Conservation (phyloP, 129 eudicot genomes). For the Flaveria bidentis region DNA sequence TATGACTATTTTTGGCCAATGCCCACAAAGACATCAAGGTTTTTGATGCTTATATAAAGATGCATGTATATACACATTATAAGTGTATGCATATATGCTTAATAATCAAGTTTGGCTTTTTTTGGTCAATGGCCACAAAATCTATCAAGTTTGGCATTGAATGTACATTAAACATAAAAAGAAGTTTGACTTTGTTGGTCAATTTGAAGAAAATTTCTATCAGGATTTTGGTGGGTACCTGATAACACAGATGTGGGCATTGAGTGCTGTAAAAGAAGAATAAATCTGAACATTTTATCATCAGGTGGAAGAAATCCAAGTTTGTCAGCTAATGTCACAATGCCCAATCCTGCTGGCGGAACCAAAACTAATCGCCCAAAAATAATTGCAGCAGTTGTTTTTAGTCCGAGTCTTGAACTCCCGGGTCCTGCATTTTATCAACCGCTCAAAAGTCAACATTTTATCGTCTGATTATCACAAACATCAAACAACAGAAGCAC, state of each 20-base stretch:
- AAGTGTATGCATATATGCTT: no score
- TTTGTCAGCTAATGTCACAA: constrained; percentile 82
- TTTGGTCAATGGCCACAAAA: not conserved
- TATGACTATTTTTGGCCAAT: constrained; percentile 9
- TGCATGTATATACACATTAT: no score
- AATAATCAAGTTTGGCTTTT: constrained; percentile 46
- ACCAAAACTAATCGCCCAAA: constrained; percentile 79
- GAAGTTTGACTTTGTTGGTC: constrained; percentile 11
- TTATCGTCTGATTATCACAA: not conserved
- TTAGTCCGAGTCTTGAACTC: constrained; percentile 83
- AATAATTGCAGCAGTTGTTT: constrained; percentile 83
- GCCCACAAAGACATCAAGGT: not conserved
- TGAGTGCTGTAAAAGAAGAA: constrained; percentile 90
- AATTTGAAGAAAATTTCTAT: not conserved
- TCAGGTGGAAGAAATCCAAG: constrained; percentile 84
- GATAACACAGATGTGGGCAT: constrained; percentile 99
- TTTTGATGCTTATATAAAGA: not conserved
- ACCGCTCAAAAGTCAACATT: not conserved
- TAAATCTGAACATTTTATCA: constrained; percentile 94
- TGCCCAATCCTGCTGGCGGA: constrained; percentile 84
- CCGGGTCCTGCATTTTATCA: constrained; percentile 67
- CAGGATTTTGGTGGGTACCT: constrained; percentile 45
- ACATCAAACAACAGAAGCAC: not conserved
- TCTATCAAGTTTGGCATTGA: not conserved
- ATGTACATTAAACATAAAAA: not conserved